Base-by-base conservation (phyloP, 129 eudicot genomes). In the Kitagawia praeruptora region DNA sequence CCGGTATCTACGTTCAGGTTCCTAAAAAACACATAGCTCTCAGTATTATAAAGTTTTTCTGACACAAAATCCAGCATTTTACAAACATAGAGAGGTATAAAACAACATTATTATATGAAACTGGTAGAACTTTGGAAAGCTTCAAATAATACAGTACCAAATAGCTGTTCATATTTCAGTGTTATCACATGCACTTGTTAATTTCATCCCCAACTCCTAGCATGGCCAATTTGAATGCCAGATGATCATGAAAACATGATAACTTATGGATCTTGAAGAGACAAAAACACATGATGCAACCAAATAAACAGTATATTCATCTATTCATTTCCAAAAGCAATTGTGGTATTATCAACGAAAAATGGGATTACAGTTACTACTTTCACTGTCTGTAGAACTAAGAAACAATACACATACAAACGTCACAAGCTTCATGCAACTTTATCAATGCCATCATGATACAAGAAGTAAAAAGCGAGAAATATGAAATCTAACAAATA, bases 401-500 rank as follows among this genome's bases (percentile, higher is more conserved):
- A 7, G 3, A 8, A 31, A 51, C 5, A 51, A 3, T 16, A 51
- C 23, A 16, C 25, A 53, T 19, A 53, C 25, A 19, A 53, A 53
- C 10, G 6, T 7, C n/a, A 15, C 23, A 14, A 13, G 2, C 48
- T 31, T 40, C 12, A 2, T 31, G 18, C 3, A 19, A 72, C 8
- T 39, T 39, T 21, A 5, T 41, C 75, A 9, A 40, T 44, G 47
- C 47, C 47, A 44, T 1, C 47, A 44, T 40, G 49, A 41, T 51
- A 72, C 21, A 21, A 19, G 13, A 41, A 46, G 25, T n/a, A 19
- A 72, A 72, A 72, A 41, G 25, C 1, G 7, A 71, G 48, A 74
- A 48, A 28, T 48, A 75, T 28, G 41, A 75, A 85, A 74, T 77
- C 74, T 70, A 51, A 48, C 31, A 72, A 42, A 56, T 51, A 69